These are phyloP conservation scores for Ascochyta koolunga DNA, from an alignment of 2,329 filamentous ascomycete genomes.

Conservation along the genomic window DNA sequence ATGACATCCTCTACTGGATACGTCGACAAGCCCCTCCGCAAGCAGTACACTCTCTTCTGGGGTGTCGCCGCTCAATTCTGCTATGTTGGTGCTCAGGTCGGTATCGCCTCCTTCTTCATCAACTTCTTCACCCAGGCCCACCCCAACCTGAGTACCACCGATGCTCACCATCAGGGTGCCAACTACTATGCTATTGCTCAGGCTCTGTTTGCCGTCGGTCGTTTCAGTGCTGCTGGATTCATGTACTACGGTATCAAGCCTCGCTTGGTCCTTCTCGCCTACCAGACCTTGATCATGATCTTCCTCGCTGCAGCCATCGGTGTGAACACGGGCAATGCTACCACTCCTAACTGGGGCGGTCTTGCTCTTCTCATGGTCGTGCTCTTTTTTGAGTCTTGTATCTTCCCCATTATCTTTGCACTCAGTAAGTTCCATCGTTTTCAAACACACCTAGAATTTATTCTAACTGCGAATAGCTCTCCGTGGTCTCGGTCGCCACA, in stretches of 20 bases:
- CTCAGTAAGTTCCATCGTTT: slow-evolving; percentile 12
- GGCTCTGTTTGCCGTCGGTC: slow-evolving; percentile 45
- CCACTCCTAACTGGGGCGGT: slow-evolving; percentile 44
- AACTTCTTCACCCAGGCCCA: slow-evolving; percentile 47
- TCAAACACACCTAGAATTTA: no score
- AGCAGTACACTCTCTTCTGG: slow-evolving; percentile 59
- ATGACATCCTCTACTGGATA: slow-evolving; percentile 54
- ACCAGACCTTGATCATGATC: slow-evolving; percentile 46
- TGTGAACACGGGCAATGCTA: slow-evolving; percentile 37
- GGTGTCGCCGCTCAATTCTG: slow-evolving; percentile 56
- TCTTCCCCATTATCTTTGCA: slow-evolving; percentile 50
- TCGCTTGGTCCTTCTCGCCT: slow-evolving; percentile 45
- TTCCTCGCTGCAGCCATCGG: slow-evolving; percentile 45
- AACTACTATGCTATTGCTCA: slow-evolving; percentile 50
- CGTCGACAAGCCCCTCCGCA: slow-evolving; percentile 67
- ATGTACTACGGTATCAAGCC: slow-evolving; percentile 47
- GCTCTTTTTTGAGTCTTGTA: slow-evolving; percentile 48
- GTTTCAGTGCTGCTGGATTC: slow-evolving; percentile 46
- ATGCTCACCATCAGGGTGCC: slow-evolving; percentile 42
- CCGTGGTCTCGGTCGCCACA: slow-evolving; percentile 48
- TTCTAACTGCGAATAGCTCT: slow-evolving; percentile 18
- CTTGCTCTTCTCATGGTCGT: slow-evolving; percentile 47
- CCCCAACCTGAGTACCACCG: slow-evolving; percentile 32
- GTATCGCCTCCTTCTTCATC: slow-evolving; percentile 59
- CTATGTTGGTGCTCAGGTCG: slow-evolving; percentile 60